phyloP scores from a whole-genome alignment of 768 basidiomycete species.

The Suillus variegatus region DNA sequence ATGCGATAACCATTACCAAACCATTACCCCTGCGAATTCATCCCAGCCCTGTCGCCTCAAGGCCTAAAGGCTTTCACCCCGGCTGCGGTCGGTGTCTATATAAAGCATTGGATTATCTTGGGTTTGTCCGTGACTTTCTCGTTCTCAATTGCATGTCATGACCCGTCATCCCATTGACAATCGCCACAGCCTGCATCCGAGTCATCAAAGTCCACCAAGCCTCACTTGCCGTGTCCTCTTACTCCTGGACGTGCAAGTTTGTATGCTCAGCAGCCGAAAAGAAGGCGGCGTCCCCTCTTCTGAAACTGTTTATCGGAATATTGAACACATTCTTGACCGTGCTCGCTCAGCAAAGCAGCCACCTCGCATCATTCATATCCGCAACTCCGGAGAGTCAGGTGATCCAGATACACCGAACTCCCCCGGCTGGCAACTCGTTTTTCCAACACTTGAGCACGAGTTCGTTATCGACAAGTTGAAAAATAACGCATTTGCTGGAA shows the following conservation, averaged over 20 bases:
- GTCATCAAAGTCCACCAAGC: constrained; percentile 19
- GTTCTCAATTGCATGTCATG: constrained; percentile 14
- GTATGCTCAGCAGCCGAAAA: constrained; percentile 48
- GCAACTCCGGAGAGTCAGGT: constrained; percentile 61
- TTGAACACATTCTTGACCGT: constrained; percentile 46
- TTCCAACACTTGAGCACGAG: constrained; percentile 52
- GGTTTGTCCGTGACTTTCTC: constrained; percentile 2
- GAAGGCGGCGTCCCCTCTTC: constrained; percentile 56
- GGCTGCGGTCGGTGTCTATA: constrained; percentile 8
- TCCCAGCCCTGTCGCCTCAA: background rate
- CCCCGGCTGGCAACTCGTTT: constrained; percentile 63
- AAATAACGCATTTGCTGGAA: constrained; percentile 71
- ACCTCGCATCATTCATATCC: constrained; percentile 66
- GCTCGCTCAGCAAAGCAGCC: constrained; percentile 51
- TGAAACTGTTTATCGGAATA: constrained; percentile 43
- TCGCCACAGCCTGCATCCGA: constrained; percentile 14
- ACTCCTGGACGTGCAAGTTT: constrained; percentile 57
- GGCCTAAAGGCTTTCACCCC: background rate
- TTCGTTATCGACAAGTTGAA: constrained; percentile 64
- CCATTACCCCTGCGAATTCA: background rate
- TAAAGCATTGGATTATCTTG: constrained; percentile 1
- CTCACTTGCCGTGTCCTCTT: constrained; percentile 49
- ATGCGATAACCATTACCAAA: constrained; percentile 1
- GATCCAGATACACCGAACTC: constrained; percentile 60
- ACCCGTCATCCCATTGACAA: constrained; percentile 10